Conservation (phyloP, 208 protist genomes). For the Crithidia sp. region DNA sequence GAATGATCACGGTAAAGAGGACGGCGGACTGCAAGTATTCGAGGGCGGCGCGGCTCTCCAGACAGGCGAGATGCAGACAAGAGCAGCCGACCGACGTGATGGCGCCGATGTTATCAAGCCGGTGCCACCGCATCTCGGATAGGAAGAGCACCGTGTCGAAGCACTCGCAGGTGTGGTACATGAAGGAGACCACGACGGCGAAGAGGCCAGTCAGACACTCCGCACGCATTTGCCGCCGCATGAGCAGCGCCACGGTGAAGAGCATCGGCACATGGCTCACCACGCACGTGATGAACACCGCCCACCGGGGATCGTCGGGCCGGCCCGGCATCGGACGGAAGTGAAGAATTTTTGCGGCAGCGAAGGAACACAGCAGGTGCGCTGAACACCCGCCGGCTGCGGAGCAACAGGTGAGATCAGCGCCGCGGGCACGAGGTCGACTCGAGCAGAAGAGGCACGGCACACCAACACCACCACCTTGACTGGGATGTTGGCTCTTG, state of each 20-base stretch:
- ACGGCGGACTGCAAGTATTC: slow-evolving; percentile 46
- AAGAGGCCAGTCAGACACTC: slow-evolving; percentile 39
- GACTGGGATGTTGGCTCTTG: too few relatives aligned
- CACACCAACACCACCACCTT: too few relatives aligned
- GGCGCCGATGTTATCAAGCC: slow-evolving; percentile 76
- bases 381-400: slow-evolving; percentile 3
- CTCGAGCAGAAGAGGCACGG: too few relatives aligned
- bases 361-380: not conserved
- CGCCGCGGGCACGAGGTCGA: too few relatives aligned
- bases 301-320: slow-evolving; percentile 34
- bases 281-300: slow-evolving; percentile 55
- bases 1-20: slow-evolving; percentile 50
- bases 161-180: slow-evolving; percentile 77
- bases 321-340: slow-evolving; percentile 21
- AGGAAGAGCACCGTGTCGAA: slow-evolving; percentile 56
- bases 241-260: slow-evolving; percentile 32
- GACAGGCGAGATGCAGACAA: slow-evolving; percentile 43
- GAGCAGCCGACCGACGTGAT: slow-evolving; percentile 52
- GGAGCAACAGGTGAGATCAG: not conserved
- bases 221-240: slow-evolving; percentile 30
- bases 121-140: slow-evolving; percentile 69
- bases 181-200: slow-evolving; percentile 54
- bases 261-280: slow-evolving; percentile 62
- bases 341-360: not conserved
- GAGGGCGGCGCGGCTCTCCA: slow-evolving; percentile 39